Evolutionary conservation across 1,284 basidiomycete genomes (phyloP).

Genomic region (Ganoderma sinense): DNA sequence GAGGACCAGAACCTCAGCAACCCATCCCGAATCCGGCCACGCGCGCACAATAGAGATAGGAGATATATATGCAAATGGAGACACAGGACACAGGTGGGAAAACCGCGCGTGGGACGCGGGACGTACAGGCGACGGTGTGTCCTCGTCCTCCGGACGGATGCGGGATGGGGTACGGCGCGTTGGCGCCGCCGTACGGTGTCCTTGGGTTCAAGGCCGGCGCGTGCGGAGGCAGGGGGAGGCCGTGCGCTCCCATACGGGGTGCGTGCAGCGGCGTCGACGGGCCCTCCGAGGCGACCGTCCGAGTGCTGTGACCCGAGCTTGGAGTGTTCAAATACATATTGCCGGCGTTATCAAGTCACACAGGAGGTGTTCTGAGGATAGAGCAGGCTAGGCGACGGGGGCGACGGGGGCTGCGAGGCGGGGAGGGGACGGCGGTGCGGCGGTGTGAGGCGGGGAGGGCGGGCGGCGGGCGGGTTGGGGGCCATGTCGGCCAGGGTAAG

Average conservation of each 20-base stretch:
- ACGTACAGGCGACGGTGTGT: conserved; percentile 25
- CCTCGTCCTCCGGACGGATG: conserved; percentile 12
- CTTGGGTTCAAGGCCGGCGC: conserved; percentile 13
- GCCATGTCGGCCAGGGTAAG: conserved; percentile 20
- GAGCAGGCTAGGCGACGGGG: background rate
- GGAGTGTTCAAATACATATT: conserved; percentile 27
- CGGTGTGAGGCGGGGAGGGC: conserved; percentile 22
- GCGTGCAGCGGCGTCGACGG: conserved; percentile 25
- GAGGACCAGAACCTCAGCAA: background rate
- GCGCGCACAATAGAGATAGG: conserved; percentile 16
- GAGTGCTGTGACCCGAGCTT: conserved; percentile 17
- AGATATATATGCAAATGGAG: background rate
- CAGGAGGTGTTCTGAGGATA: background rate
- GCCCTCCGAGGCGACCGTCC: conserved; percentile 15
- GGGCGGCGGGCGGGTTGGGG: conserved; percentile 24
- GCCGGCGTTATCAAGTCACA: background rate
- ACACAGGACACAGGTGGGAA: too few relatives aligned
- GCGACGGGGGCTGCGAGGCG: conserved; percentile 1
- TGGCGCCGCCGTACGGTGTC: conserved; percentile 14
- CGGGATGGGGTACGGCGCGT: conserved; percentile 15
- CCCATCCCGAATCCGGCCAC: background rate
- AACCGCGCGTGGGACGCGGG: conserved; percentile 12
- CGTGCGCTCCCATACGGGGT: conserved; percentile 21
- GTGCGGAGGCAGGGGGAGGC: conserved; percentile 18
- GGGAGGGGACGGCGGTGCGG: conserved; percentile 2